Base-by-base conservation (phyloP, 345 rosid genomes). In the Orychophragmus violaceus region DNA sequence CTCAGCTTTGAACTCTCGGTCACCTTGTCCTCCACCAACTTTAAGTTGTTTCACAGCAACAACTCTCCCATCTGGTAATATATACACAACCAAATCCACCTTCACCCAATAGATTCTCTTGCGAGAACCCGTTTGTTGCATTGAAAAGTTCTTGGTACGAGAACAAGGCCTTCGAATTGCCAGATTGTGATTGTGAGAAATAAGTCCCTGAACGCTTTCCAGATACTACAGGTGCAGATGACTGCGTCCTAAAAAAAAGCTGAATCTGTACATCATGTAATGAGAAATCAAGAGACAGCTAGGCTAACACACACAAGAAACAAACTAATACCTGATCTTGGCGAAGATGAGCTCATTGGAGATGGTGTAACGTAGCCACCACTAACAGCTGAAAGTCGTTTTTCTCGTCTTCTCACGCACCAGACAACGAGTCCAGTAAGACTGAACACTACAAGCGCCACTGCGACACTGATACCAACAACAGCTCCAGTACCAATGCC, bases 21-120 rank as follows among this genome's bases (percentile, higher is more conserved):
- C 97, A 17, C 98, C 98, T 70, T 93, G 98, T 52, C 89, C 91
- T 45, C 98, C 86, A 27, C 87, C 91, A 8, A 80, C 79, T 75
- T 86, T 93, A 21, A 93, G 82, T 64, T 93, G 95, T 81, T 93
- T 93, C 46, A 93, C 93, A 35, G 97, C 98, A 18, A 93, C 85
- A 39, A 80, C 94, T 79, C 88, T 90, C 69, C 90, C 97, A 81
- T 93, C 98, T n/a, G 85, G 91, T 51, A 93, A 79, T 87, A 59
- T 86, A 88, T 27, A 93, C 98, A 59, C 78, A 57, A 66, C 98
- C 98, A 78, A 93, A 93, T 52, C 98, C 98, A 65, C 98, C 98
- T 83, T 90, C 92, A 46, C 98, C 98, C 72, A 93, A 78, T 63
- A 90, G 81, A 71, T 90, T 93, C 25, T 85, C 81, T 41, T 81